A percentile compares a stretch with the other conserved stretches of the same genome.
phyloP scores from a whole-genome alignment of 148 eudicot species.

The Mesembryanthemum crystallinum region DNA sequence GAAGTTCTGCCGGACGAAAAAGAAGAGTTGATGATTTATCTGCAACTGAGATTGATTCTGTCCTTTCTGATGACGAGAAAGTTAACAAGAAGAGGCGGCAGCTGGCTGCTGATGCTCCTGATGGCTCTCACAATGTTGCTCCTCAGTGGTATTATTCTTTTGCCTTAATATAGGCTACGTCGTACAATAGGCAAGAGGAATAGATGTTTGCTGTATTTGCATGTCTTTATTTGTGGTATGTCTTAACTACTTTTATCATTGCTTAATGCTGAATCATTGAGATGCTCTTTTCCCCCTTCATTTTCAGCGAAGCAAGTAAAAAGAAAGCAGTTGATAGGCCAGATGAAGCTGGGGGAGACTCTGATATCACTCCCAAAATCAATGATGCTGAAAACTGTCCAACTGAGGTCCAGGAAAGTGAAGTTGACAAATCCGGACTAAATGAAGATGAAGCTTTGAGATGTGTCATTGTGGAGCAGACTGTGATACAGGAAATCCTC shows the following conservation, averaged over 20 bases:
- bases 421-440: conserved; percentile 18
- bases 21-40: conserved; percentile 27
- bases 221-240: not conserved
- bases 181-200: not conserved
- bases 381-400: conserved; percentile 16
- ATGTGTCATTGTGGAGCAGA: conserved; percentile 26
- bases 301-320: conserved; percentile 16
- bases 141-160: conserved; percentile 22
- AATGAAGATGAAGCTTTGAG: conserved; percentile 18
- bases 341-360: not conserved
- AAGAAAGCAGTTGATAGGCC: conserved; percentile 6
- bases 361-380: conserved; percentile 1
- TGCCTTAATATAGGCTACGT: not conserved
- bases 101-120: conserved; percentile 31
- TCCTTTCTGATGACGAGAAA: conserved; percentile 40
- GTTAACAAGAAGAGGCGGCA: conserved; percentile 59
- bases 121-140: not conserved
- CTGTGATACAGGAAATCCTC: conserved; percentile 23
- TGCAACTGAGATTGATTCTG: conserved; percentile 17
- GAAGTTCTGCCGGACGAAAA: conserved; percentile 23
- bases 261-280: conserved; percentile 3
- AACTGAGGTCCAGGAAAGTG: conserved; percentile 14
- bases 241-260: not conserved
- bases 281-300: not conserved
- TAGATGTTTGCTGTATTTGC: not conserved